Evolutionary conservation across 345 rosid genomes (phyloP), one percentile per base, ranked within the genome.

Genomic region (Populus euphratica): DNA sequence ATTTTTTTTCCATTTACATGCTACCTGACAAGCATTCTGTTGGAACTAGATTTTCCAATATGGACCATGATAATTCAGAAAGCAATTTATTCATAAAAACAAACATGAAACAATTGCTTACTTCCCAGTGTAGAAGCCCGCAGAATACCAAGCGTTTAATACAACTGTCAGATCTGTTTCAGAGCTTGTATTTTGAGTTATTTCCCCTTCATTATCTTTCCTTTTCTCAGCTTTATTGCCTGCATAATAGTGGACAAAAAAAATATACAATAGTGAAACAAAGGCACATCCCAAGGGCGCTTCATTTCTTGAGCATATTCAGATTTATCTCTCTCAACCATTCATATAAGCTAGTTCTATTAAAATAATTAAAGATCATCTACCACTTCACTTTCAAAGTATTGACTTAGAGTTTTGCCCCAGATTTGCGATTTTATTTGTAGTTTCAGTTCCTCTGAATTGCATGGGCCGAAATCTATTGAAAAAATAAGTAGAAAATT

Each of bases 81-180:
- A 14, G 50, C 50, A 47, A 12, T 47, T 47, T 4, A 47, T 47
- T 47, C 50, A 35, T n/a, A 44, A 49, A 5, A 21, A 76, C 61
- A 33, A 59, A 75, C 76, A 65, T 47, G 18, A 63, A 44, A 1
- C 31, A 27, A 77, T 21, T 67, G 83, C 89, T 82, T 86, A 90
- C 94, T 87, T 90, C 82, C 89, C 89, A 41, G 91, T 89, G 83
- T 84, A 78, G 79, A 89, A 84, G 82, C 94, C 92, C 16, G 90
- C 89, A 52, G 89, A 81, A 76, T 86, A 90, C 94, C 94, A 90
- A 33, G 92, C 89, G 67, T 87, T 90, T 73, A 90, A 77, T 78
- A 90, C 89, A 35, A 62, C 85, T 66, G 79, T 29, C 13, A 89
- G 87, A 81, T 90, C 88, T 44, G 92, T 86, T 80, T 78, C 85